Conservation (phyloP, 106 monocot genomes). For the Acanthochlamys bracteata region DNA sequence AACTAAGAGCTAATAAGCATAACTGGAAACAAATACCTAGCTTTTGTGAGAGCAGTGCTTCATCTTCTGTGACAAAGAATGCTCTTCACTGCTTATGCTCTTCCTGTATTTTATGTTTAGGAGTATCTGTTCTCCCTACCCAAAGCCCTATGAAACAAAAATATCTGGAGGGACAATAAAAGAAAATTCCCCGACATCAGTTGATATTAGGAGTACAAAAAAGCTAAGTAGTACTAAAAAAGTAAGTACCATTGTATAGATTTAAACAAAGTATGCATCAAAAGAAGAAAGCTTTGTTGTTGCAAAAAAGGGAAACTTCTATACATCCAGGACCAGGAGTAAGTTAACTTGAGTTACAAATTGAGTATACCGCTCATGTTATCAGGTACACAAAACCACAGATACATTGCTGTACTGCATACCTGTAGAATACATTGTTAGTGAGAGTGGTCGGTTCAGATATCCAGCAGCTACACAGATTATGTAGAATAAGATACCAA, state of each 20-base stretch:
- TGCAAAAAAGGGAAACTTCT: no score
- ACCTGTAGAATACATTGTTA: no score
- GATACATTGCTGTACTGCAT: no score
- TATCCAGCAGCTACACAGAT: no score
- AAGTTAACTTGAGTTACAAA: no score
- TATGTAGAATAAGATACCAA: no score
- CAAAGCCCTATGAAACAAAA: constrained; percentile 93
- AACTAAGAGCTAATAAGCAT: not conserved
- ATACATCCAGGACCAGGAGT: no score
- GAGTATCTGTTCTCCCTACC: constrained; percentile 69
- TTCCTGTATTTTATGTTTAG: constrained; percentile 58
- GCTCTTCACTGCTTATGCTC: constrained; percentile 96
- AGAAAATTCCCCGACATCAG: constrained; percentile 5
- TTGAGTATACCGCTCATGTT: no score
- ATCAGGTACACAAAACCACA: no score
- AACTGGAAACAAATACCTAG: constrained; percentile 33
- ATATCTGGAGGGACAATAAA: constrained; percentile 53
- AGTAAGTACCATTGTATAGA: not conserved
- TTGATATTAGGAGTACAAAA: not conserved
- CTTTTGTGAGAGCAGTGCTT: constrained; percentile 61
- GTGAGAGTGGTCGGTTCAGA: no score
- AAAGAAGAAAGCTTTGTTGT: no score
- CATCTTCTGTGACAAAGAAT: constrained; percentile 63
- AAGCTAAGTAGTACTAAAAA: not conserved
- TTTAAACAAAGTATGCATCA: no score